A percentile compares a stretch with the other conserved stretches of the same genome.
phyloP scores from a whole-genome alignment of 2,329 filamentous ascomycete species.

The Rhynchosporium secalis region DNA sequence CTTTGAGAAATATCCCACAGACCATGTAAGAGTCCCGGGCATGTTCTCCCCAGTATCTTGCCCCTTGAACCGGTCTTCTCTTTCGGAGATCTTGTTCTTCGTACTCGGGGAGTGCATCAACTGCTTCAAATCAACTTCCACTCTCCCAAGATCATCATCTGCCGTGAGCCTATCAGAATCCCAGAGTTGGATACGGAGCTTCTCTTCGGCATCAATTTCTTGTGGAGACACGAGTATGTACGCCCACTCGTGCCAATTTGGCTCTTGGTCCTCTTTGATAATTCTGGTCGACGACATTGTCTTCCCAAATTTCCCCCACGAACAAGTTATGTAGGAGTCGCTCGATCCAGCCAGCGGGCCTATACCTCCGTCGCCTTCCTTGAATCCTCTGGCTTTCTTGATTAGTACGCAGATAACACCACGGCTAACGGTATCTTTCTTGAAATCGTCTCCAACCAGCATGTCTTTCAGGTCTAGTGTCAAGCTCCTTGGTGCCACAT shows the following conservation, averaged over 20 bases:
- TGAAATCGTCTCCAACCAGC: conserved; percentile 76
- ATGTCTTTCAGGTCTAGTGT: conserved; percentile 75
- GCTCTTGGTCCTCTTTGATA: conserved; percentile 64
- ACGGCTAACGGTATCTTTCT: conserved; percentile 67
- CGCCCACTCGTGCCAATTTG: conserved; percentile 69
- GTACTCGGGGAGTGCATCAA: conserved; percentile 61
- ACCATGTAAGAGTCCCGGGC: conserved; percentile 69
- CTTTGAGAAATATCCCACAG: conserved; percentile 71
- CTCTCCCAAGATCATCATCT: conserved; percentile 72
- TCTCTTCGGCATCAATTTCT: conserved; percentile 71
- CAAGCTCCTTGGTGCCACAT: conserved; percentile 73
- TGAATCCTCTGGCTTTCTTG: conserved; percentile 68
- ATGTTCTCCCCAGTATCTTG: conserved; percentile 65
- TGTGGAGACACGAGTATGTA: conserved; percentile 69
- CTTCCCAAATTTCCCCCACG: conserved; percentile 77
- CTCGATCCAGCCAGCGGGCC: conserved; percentile 62
- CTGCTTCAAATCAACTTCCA: conserved; percentile 66
- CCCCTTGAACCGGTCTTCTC: conserved; percentile 65
- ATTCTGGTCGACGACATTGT: conserved; percentile 66
- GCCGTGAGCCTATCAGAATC: conserved; percentile 66
- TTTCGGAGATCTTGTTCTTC: conserved; percentile 60
- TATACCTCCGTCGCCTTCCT: conserved; percentile 65
- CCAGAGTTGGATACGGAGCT: conserved; percentile 70
- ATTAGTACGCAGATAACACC: conserved; percentile 68
- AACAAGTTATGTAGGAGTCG: conserved; percentile 71